Base-by-base conservation (phyloP, 2,329 filamentous ascomycete species). In the Fusarium temperatum region DNA sequence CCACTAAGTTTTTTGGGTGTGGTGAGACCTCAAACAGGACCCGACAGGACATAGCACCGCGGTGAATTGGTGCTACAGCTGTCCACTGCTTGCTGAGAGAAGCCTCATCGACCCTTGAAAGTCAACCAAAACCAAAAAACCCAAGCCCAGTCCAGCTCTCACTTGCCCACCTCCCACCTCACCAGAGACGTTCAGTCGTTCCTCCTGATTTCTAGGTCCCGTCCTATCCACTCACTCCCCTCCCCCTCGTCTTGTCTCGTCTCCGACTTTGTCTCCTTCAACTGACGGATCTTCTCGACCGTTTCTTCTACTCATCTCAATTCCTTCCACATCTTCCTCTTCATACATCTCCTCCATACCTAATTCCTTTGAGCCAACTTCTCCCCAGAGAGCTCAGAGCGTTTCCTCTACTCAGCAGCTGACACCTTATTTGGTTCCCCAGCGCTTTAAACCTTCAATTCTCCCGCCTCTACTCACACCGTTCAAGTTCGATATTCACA, bases 121-220 rank as follows among this genome's bases (percentile, higher is more conserved):
- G 73, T 77, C 77, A 78, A 75, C 73, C 68, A 72, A 71, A 78
- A 77, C 71, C 74, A 74, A 77, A 74, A 68, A 78, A 73, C 63
- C 44, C 67, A 66, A 78, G 76, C 71, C 76, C 72, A 78, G 71
- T 64, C 70, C 72, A 75, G 74, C 73, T 76, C 73, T 77, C 75
- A 76, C 76, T 75, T 68, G 42, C 74, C 77, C 73, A 75, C 69
- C 62, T 75, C 76, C 75, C 76, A 70, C 38, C 76, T 75, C 75
- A 72, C 67, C 63, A 74, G 68, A 58, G 62, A 55, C 63, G 32
- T 54, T 61, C 63, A 51, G 55, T 70, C 66, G 61, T 68, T 75
- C 76, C 76, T 79, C 76, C 76, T 79, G 78, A 79, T 79, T 80
- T 79, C 78, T 36, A 53, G 48, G 50, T 77, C 68, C 70, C 65